Percentiles rank a stretch among this genome's conserved stretches.
These are phyloP conservation scores for Gracilaria vermiculophylla DNA, from an alignment of 23 red algal genomes.

Conservation along the genomic window DNA sequence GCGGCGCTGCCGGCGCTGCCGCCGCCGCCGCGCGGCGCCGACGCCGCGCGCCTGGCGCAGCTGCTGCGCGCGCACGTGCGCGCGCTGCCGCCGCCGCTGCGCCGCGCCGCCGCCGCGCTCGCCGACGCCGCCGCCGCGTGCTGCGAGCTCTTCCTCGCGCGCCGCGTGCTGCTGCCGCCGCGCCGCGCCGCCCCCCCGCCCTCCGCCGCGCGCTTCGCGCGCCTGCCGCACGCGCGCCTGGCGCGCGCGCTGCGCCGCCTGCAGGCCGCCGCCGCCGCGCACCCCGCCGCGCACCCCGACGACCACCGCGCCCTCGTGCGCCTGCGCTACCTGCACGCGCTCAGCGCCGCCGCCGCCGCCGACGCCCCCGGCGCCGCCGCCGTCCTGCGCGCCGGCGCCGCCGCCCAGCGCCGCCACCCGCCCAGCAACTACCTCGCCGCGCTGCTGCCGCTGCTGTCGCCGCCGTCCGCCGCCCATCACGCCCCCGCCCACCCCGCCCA, in stretches of 20 bases:
- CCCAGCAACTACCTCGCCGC: neutral
- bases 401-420: neutral
- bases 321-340: neutral
- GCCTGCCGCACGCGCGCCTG: too few species aligned
- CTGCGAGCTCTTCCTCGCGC: neutral
- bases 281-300: neutral
- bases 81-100: neutral
- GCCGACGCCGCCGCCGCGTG: neutral
- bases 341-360: neutral
- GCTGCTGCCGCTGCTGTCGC: neutral
- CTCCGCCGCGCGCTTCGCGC: neutral
- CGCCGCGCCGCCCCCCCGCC: neutral
- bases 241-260: neutral
- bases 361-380: neutral
- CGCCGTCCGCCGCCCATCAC: too few species aligned
- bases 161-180: neutral
- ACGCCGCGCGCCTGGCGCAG: neutral
- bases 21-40: neutral
- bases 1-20: neutral
- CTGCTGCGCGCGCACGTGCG: too few species aligned
- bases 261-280: too few species aligned
- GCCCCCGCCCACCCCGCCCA: neutral
- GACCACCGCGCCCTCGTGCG: neutral
- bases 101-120: neutral
- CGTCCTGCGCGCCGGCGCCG: neutral